These are phyloP conservation scores for Phaseolus coccineus DNA, from an alignment of 331 rosid species.

Conservation along the genomic window DNA sequence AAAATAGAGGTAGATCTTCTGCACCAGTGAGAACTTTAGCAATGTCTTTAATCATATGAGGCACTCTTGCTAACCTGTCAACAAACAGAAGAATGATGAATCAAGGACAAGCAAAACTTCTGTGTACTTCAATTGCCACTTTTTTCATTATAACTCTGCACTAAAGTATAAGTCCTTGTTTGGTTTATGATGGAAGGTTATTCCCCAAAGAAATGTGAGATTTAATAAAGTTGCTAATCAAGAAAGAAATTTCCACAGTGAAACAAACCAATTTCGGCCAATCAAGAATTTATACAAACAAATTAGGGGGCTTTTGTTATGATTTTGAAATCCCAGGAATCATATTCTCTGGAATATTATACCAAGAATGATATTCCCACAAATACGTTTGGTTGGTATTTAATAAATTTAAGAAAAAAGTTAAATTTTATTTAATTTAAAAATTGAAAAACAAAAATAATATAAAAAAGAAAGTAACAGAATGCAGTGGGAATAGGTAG, in stretches of 20 bases:
- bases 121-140: constrained; percentile 11
- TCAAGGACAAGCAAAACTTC: constrained; percentile 28
- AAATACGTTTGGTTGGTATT: too few relatives aligned
- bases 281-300: constrained; percentile 29
- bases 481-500: too few relatives aligned
- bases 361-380: too few relatives aligned
- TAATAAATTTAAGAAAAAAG: too few relatives aligned
- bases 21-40: constrained; percentile 87
- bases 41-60: constrained; percentile 82
- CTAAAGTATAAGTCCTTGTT: constrained; percentile 22
- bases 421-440: too few relatives aligned
- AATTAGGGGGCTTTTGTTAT: not conserved
- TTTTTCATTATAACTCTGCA: constrained; percentile 22
- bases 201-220: constrained; percentile 26
- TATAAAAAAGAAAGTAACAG: too few relatives aligned
- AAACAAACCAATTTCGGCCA: constrained; percentile 28
- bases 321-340: too few relatives aligned
- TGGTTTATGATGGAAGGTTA: constrained; percentile 8
- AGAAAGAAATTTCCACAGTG: constrained; percentile 7
- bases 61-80: constrained; percentile 85
- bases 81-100: constrained; percentile 44
- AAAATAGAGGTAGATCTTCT: constrained; percentile 90
- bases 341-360: too few relatives aligned
- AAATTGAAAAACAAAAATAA: too few relatives aligned
- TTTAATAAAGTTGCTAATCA: constrained; percentile 29